These are phyloP conservation scores for Neonectria punicea DNA, from an alignment of 2,329 filamentous ascomycete species.

Conservation along the genomic window DNA sequence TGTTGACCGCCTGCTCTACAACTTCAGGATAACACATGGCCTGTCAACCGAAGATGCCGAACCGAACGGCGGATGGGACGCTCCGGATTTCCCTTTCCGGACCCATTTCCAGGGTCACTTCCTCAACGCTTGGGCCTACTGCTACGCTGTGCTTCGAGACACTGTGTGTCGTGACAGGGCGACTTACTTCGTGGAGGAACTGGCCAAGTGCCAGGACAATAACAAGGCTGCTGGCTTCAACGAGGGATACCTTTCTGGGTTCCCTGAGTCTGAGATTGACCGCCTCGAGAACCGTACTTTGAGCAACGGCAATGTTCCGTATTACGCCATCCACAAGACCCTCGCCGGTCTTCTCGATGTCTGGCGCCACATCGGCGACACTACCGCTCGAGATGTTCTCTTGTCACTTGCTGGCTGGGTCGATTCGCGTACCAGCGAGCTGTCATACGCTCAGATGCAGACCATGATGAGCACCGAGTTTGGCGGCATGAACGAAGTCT, in stretches of 20 bases:
- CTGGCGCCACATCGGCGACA: conserved; percentile 56
- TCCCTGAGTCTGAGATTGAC: conserved; percentile 61
- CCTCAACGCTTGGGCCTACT: conserved; percentile 61
- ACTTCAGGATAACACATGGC: conserved; percentile 58
- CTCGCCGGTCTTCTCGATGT: conserved; percentile 62
- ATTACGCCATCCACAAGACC: conserved; percentile 66
- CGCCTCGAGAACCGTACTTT: conserved; percentile 56
- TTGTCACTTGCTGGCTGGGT: conserved; percentile 60
- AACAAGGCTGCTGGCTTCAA: conserved; percentile 57
- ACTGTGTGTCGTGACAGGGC: conserved; percentile 57
- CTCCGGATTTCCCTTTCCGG: conserved; percentile 63
- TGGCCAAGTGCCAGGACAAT: conserved; percentile 63
- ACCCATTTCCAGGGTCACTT: conserved; percentile 63
- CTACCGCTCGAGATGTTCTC: conserved; percentile 55
- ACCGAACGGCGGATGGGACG: conserved; percentile 63
- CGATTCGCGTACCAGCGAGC: conserved; percentile 54
- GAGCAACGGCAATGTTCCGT: conserved; percentile 62
- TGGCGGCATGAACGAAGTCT: conserved; percentile 64
- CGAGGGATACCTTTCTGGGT: conserved; percentile 61
- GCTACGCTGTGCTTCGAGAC: conserved; percentile 56
- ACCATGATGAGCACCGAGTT: conserved; percentile 60
- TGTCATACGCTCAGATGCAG: conserved; percentile 59
- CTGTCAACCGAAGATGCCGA: conserved; percentile 58
- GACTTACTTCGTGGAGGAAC: conserved; percentile 55
- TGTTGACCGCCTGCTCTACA: conserved; percentile 58